These are phyloP conservation scores for Aspergillus egyptiacus DNA, from an alignment of 495 filamentous ascomycete genomes.

Conservation along the genomic window DNA sequence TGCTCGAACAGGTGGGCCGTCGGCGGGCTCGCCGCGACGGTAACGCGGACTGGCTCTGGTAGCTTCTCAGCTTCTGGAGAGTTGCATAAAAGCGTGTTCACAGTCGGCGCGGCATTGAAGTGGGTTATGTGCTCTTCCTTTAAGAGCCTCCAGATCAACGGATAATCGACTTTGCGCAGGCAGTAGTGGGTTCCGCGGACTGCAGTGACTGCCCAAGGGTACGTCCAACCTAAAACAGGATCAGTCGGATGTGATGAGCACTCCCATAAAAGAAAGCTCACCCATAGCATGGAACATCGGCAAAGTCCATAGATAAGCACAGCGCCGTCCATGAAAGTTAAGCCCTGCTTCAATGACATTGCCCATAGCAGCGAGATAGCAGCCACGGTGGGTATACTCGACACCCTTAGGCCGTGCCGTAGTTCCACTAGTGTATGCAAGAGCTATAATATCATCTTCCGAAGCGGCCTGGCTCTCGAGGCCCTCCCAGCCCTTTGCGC, in stretches of 20 bases:
- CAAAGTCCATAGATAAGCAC: slow-evolving; percentile 84
- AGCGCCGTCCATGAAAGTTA: slow-evolving; percentile 60
- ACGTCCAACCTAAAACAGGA: slow-evolving; percentile 56
- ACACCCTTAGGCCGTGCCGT: slow-evolving; percentile 92
- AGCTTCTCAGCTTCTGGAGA: slow-evolving; percentile 63
- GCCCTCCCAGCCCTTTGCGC: slow-evolving; percentile 67
- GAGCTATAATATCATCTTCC: slow-evolving; percentile 77
- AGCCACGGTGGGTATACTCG: slow-evolving; percentile 81
- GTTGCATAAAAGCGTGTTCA: slow-evolving; percentile 88
- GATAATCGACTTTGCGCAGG: slow-evolving; percentile 90
- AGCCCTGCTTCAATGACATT: slow-evolving; percentile 87
- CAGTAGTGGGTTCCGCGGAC: slow-evolving; percentile 93
- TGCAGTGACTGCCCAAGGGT: slow-evolving; percentile 84
- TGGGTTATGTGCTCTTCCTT: slow-evolving; percentile 84
- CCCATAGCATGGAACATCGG: slow-evolving; percentile 97
- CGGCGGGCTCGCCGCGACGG: slow-evolving; percentile 87
- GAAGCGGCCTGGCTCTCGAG: slow-evolving; percentile 59
- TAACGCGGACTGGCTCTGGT: slow-evolving; percentile 70
- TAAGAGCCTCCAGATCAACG: slow-evolving; percentile 80
- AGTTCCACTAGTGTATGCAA: slow-evolving; percentile 89
- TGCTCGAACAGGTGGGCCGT: slow-evolving; percentile 83
- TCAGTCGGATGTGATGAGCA: background rate
- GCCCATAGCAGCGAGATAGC: slow-evolving; percentile 75
- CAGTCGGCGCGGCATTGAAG: slow-evolving; percentile 93
- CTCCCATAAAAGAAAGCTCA: slow-evolving; percentile 14